These are phyloP conservation scores for Fraxinus platypoda DNA, from an alignment of 305 asterid genomes.

Conservation along the genomic window DNA sequence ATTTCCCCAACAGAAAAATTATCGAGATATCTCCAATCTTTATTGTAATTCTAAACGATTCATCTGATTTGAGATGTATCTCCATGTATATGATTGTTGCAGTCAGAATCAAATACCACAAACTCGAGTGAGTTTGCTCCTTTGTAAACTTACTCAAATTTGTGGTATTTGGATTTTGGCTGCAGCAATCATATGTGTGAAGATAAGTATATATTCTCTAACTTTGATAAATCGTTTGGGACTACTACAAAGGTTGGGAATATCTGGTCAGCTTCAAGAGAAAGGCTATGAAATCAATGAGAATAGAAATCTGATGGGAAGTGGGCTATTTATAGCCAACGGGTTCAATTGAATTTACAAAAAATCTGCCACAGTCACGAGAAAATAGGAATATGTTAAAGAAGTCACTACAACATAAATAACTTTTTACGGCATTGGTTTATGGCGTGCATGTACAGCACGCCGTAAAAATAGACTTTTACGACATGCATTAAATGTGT, in stretches of 20 bases:
- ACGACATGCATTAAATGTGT: too few relatives aligned
- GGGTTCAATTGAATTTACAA: neutral
- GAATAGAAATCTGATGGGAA: neutral
- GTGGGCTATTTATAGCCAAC: neutral
- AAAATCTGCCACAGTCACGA: neutral
- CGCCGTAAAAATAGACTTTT: too few relatives aligned
- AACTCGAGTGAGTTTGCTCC: neutral
- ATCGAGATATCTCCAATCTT: neutral
- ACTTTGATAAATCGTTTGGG: neutral
- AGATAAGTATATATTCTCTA: too few relatives aligned
- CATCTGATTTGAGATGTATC: too few relatives aligned
- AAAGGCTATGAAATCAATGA: neutral
- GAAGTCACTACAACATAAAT: neutral
- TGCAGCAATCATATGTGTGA: neutral
- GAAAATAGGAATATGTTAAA: neutral
- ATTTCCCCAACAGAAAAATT: too few relatives aligned
- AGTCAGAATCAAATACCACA: neutral
- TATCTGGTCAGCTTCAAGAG: neutral
- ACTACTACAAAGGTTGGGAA: neutral
- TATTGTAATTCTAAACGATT: too few relatives aligned
- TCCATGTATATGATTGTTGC: neutral
- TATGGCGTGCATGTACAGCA: too few relatives aligned
- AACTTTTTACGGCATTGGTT: too few relatives aligned
- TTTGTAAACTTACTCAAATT: neutral
- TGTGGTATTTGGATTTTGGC: neutral